Evolutionary conservation across 345 rosid genomes (phyloP), one percentile per base, ranked within the genome.

Genomic region (Eucalyptus decipiens): DNA sequence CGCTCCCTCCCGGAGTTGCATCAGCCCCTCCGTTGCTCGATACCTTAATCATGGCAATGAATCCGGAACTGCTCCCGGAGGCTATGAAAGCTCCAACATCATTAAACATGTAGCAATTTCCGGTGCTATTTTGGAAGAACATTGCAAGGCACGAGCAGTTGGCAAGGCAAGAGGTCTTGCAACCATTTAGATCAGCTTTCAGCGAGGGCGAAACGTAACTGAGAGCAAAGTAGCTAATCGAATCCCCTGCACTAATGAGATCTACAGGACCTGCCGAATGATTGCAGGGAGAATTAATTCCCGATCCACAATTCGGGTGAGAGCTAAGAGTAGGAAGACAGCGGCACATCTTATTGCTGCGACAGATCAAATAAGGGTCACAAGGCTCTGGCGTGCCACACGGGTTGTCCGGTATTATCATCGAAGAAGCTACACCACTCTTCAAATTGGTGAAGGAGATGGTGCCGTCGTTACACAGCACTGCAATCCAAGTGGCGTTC

Each of bases 151-250:
- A 94, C 52, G 96, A 93, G 90, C 96, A 95, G 87, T 91, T 93
- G 6, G 40, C 72, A 13, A 93, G 91, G 89, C 96, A 95, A 60
- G 95, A 93, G 52, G 91, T 89, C 87, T 86, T 92, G 90, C 96
- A 95, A 87, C 88, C 60, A 43, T 89, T 89, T 56, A 94, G 87
- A 85, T 60, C 88, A 15, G 92, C 76, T 52, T 56, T 90, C 80
- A 88, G 32, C 18, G 72, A 50, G 13, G 96, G 95, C 4, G 87
- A 43, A 34, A 87, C 92, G 86, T 92, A 95, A 67, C 43, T 54
- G 86, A 95, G 92, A 32, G 95, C 94, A 52, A 94, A 94, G 90
- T 94, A 95, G 89, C 91, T 92, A 43, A 95, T 93, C 86, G 86
- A 90, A 86, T 90, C 90, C 16, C 95, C 95, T 15, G 93, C 90